phyloP scores from a whole-genome alignment of 495 filamentous ascomycete genomes.

The Aspergillus mulundensis region DNA sequence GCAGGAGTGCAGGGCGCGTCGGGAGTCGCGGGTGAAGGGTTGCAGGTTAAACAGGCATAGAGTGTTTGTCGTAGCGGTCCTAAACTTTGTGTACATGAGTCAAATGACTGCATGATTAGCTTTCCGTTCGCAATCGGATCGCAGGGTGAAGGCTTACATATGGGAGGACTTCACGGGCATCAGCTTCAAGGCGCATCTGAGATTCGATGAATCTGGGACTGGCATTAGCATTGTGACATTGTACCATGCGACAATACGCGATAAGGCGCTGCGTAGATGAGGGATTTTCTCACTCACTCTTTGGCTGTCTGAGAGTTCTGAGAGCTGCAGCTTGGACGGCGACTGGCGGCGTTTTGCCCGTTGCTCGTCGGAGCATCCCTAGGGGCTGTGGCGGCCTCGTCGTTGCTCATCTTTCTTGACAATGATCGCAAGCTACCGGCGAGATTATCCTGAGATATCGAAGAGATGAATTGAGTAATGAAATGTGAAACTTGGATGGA shows the following conservation, averaged over 20 bases:
- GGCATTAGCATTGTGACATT: neutral
- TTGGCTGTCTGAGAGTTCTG: slow-evolving; percentile 81
- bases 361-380: slow-evolving; percentile 11
- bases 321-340: slow-evolving; percentile 55
- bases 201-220: slow-evolving; percentile 73
- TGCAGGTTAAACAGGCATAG: slow-evolving; percentile 91
- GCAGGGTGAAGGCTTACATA: slow-evolving; percentile 55
- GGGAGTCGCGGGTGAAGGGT: slow-evolving; percentile 63
- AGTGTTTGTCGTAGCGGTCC: slow-evolving; percentile 81
- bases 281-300: slow-evolving; percentile 52
- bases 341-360: slow-evolving; percentile 16
- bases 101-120: slow-evolving; percentile 63
- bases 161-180: slow-evolving; percentile 90
- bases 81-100: slow-evolving; percentile 82
- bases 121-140: neutral
- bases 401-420: slow-evolving; percentile 5
- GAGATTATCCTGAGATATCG: neutral
- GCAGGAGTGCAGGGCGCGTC: slow-evolving; percentile 67
- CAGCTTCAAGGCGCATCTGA: slow-evolving; percentile 86
- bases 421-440: neutral
- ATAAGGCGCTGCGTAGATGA: neutral
- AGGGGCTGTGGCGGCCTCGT: slow-evolving; percentile 3
- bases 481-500: neutral
- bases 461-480: neutral
- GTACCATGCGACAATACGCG: neutral